A percentile compares a stretch with the other conserved stretches of the same genome.
Evolutionary conservation across 2,329 filamentous ascomycete genomes (phyloP).

Genomic region (Colletotrichum sp.): DNA sequence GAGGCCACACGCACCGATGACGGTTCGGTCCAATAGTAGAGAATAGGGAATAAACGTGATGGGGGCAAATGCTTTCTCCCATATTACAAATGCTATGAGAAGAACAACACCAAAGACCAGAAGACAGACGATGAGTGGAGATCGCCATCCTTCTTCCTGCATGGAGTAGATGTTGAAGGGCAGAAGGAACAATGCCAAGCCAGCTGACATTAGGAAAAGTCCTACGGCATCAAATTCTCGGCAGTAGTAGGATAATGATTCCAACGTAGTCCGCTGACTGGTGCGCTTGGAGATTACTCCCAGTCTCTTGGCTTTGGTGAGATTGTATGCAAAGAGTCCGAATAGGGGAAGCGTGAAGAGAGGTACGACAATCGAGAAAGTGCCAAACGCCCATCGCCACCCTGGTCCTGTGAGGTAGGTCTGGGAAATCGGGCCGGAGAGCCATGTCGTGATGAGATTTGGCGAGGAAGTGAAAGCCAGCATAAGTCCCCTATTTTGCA

Average conservation of each 20-base stretch:
- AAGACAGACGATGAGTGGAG: conserved; percentile 49
- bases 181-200: conserved; percentile 56
- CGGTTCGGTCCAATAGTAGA: conserved; percentile 45
- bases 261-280: neutral
- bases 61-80: conserved; percentile 57
- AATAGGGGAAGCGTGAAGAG: neutral
- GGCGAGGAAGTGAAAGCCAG: neutral
- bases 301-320: neutral
- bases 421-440: neutral
- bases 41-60: conserved; percentile 55
- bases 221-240: conserved; percentile 35
- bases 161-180: conserved; percentile 47
- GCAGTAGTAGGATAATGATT: neutral
- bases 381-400: neutral
- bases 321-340: neutral
- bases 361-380: neutral
- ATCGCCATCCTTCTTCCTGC: conserved; percentile 42
- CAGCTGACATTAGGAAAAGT: conserved; percentile 54
- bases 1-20: conserved; percentile 26
- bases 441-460: neutral
- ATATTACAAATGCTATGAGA: conserved; percentile 47
- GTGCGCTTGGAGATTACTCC: neutral
- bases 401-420: neutral
- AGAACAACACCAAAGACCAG: conserved; percentile 56
- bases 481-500: neutral